Percentiles rank a stretch among this genome's conserved stretches.
Conservation (phyloP, 1,284 basidiomycete species). For the Fomitopsis pinicola region DNA sequence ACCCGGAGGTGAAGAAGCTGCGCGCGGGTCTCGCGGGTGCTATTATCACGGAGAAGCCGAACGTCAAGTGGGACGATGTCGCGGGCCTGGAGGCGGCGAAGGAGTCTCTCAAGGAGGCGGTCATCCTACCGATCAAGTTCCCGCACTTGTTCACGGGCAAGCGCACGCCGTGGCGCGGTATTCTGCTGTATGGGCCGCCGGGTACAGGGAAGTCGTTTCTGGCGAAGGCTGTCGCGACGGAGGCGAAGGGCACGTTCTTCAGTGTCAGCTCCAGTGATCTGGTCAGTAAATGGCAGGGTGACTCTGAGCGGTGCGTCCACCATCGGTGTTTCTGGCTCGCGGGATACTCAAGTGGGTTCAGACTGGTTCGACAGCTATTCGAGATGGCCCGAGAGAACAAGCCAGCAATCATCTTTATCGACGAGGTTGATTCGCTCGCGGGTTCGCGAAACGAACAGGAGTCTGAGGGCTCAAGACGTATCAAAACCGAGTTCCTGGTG, state of each 20-base stretch:
- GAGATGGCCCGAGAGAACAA: conserved; percentile 95
- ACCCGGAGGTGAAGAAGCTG: conserved; percentile 94
- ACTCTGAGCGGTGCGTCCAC: conserved; percentile 78
- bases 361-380: conserved; percentile 95
- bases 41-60: conserved; percentile 92
- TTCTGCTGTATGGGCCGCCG: conserved; percentile 93
- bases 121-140: conserved; percentile 98
- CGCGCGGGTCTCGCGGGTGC: conserved; percentile 85
- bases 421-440: conserved; percentile 96
- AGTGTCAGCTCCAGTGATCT: conserved; percentile 93
- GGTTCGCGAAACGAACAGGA: conserved; percentile 95
- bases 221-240: conserved; percentile 97
- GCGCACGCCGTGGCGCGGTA: conserved; percentile 95
- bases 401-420: conserved; percentile 98
- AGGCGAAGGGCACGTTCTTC: conserved; percentile 99
- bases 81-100: conserved; percentile 94
- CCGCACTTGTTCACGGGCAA: conserved; percentile 98
- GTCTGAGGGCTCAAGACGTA: conserved; percentile 91
- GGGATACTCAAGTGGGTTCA: conserved; percentile 26
- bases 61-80: conserved; percentile 98
- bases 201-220: conserved; percentile 95
- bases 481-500: conserved; percentile 98
- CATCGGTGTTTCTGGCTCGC: background rate
- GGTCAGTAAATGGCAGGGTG: conserved; percentile 99
- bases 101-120: conserved; percentile 95